Base-by-base conservation (phyloP, 1,284 basidiomycete genomes). In the Malassezia arunalokei region DNA sequence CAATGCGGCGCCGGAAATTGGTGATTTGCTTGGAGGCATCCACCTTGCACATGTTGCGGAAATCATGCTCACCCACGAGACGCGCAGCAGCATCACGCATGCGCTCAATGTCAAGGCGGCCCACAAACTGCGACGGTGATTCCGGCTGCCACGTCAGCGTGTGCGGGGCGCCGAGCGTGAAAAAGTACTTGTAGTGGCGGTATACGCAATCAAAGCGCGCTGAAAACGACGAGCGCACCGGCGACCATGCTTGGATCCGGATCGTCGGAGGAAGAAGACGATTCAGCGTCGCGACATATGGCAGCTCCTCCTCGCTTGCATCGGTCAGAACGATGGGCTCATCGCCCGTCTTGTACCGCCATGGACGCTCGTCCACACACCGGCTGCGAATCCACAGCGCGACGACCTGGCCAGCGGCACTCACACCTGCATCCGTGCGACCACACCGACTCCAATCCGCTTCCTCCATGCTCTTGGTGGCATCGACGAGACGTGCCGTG, bases 181-280 rank as follows among this genome's bases (percentile, higher is more conserved):
- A 98, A 73, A 95, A 92, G 76, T 98, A 99, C 73, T 95, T 95
- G 82, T 98, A 99, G 73, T 98, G 92, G 32, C 92, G 78, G 66
- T 81, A 83, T 51, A 76, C 77, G 76, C 91, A 96, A 20, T 83
- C 85, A 76, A 87, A 92, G 2, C 92, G 82, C 2, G 91, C 83
- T 35, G 89, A 89, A 73, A 98, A 98, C 32, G 76, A 73, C 6
- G 79, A 69, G 0, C 80, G 72, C n/a, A 96, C 83, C 8, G 91
- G 88, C 3, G 90, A 89, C 92, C 92, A 99, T 3, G 87, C 90
- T 47, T 91, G 79, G n/a, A 96, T 77, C 20, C 90, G 83, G 65
- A 98, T 89, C 0, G 87, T 85, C 0, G 82, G 78, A 0, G 92
- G 94, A 0, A 99, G 82, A 37, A 94, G 78, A n/a, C 82, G 81